phyloP scores from a whole-genome alignment of 768 basidiomycete species.

The Pisolithus orientalis region DNA sequence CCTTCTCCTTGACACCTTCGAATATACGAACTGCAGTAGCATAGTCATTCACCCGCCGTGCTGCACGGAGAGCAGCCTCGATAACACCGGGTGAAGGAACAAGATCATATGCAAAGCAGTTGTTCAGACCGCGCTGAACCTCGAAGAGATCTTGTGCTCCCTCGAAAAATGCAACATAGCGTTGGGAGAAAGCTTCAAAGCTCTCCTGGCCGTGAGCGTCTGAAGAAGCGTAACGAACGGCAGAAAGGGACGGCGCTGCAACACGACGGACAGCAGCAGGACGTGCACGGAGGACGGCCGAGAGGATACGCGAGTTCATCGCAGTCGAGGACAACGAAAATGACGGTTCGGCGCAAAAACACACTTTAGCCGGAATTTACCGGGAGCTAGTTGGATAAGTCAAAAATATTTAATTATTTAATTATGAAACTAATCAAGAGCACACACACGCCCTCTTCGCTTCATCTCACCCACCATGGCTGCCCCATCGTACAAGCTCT shows the following conservation, averaged over 20 bases:
- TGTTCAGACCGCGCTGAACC: slow-evolving; percentile 97
- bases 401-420: neutral
- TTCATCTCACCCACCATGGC: slow-evolving; percentile 30
- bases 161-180: slow-evolving; percentile 92
- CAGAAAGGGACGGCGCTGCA: slow-evolving; percentile 38
- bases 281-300: slow-evolving; percentile 38
- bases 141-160: slow-evolving; percentile 94
- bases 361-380: neutral
- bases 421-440: neutral
- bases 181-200: slow-evolving; percentile 90
- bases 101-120: slow-evolving; percentile 98
- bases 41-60: slow-evolving; percentile 92
- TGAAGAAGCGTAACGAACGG: slow-evolving; percentile 34
- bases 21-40: slow-evolving; percentile 94
- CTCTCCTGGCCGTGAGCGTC: slow-evolving; percentile 79
- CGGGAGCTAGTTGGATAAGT: neutral
- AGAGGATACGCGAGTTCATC: neutral
- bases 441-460: no score
- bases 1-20: slow-evolving; percentile 95
- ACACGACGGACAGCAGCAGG: slow-evolving; percentile 38
- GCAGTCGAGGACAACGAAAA: neutral
- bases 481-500: slow-evolving; percentile 52
- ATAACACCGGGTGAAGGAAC: slow-evolving; percentile 81
- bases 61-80: slow-evolving; percentile 82
- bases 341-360: neutral